Conservation (phyloP, 2,329 filamentous ascomycete species). For the Aspergillus sp. region DNA sequence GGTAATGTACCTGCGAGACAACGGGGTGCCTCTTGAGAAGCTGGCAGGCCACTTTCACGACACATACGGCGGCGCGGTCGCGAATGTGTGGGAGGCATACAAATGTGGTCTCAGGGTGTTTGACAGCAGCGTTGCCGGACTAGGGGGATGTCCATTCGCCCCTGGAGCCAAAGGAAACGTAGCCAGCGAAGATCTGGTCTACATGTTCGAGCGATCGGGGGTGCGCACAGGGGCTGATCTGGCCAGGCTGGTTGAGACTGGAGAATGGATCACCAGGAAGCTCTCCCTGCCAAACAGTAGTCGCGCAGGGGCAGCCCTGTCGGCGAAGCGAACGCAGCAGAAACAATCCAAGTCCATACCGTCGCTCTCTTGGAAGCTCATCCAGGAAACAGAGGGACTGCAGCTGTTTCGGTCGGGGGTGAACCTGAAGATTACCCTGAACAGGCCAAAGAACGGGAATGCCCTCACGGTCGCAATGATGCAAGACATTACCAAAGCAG, state of each 20-base stretch:
- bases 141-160: conserved; percentile 83
- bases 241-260: conserved; percentile 62
- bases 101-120: conserved; percentile 77
- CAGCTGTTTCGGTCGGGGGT: conserved; percentile 30
- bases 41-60: conserved; percentile 87
- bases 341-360: not conserved
- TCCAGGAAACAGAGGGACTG: conserved; percentile 24
- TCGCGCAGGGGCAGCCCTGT: conserved; percentile 23
- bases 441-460: conserved; percentile 42
- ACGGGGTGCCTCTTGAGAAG: conserved; percentile 66
- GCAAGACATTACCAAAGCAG: conserved; percentile 27
- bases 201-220: conserved; percentile 62
- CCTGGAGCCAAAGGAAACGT: conserved; percentile 86
- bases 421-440: conserved; percentile 34
- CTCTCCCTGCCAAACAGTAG: conserved; percentile 23
- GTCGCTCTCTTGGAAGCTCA: conserved; percentile 19
- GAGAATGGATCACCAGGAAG: conserved; percentile 66
- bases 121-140: conserved; percentile 74
- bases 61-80: conserved; percentile 81
- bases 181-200: conserved; percentile 79
- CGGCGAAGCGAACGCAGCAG: conserved; percentile 5
- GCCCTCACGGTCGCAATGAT: conserved; percentile 41
- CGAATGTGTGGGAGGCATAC: conserved; percentile 75
- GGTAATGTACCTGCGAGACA: conserved; percentile 30
- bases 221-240: conserved; percentile 73